Conservation (phyloP, 768 basidiomycete genomes). For the Trametopsis cervina region DNA sequence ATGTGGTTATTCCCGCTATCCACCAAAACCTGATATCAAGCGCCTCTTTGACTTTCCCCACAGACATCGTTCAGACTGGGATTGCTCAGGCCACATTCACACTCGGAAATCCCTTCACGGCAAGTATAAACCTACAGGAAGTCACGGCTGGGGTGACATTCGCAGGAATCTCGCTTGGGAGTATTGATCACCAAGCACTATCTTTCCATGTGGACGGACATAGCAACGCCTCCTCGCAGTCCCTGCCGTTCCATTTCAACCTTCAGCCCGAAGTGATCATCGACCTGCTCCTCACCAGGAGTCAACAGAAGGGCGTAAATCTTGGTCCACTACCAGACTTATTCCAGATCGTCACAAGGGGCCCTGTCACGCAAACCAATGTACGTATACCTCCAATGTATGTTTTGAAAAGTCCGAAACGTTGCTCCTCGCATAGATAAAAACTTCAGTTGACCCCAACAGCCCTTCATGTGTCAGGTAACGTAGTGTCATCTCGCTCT, state of each 20-base stretch:
- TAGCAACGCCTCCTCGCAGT: slow-evolving; percentile 45
- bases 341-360: slow-evolving; percentile 46
- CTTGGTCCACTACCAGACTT: slow-evolving; percentile 52
- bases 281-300: slow-evolving; percentile 41
- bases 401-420: neutral
- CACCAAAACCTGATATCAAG: slow-evolving; percentile 53
- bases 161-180: slow-evolving; percentile 48
- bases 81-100: slow-evolving; percentile 51
- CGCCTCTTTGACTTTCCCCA: slow-evolving; percentile 53
- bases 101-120: slow-evolving; percentile 65
- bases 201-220: slow-evolving; percentile 59
- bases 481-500: no score
- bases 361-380: slow-evolving; percentile 44
- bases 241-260: slow-evolving; percentile 58
- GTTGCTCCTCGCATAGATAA: slow-evolving; percentile 33
- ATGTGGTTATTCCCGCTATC: slow-evolving; percentile 59
- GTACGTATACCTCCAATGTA: slow-evolving; percentile 28
- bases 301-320: slow-evolving; percentile 46
- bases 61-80: slow-evolving; percentile 53
- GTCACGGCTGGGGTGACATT: slow-evolving; percentile 49
- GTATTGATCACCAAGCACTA: slow-evolving; percentile 46
- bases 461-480: slow-evolving; percentile 55
- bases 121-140: slow-evolving; percentile 56
- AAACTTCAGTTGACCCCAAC: slow-evolving; percentile 44
- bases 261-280: slow-evolving; percentile 57